A percentile compares a stretch with the other conserved stretches of the same genome.
Evolutionary conservation across 345 rosid genomes (phyloP).

Genomic region (Sonneratia alba): DNA sequence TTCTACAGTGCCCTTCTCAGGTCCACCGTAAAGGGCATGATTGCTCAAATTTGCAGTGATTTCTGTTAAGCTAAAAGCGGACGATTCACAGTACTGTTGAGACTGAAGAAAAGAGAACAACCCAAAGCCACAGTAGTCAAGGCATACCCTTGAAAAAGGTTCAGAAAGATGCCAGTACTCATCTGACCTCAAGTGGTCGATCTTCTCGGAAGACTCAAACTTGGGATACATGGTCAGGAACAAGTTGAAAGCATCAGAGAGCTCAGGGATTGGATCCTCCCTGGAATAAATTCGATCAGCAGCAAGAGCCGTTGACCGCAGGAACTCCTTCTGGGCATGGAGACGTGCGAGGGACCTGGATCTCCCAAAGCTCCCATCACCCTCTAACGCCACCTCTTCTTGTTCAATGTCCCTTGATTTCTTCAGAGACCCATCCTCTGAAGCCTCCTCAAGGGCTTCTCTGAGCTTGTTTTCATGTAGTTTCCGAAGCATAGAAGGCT

Average conservation of each 20-base stretch:
- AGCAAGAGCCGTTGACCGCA: slow-evolving; percentile 66
- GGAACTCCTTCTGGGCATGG: slow-evolving; percentile 68
- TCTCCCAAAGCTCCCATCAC: slow-evolving; percentile 44
- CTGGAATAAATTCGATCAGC: slow-evolving; percentile 42
- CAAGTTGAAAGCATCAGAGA: slow-evolving; percentile 56
- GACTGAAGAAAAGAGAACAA: slow-evolving; percentile 67
- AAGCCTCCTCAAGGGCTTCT: slow-evolving; percentile 89
- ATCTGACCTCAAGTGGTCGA: slow-evolving; percentile 55
- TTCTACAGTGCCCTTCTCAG: slow-evolving; percentile 67
- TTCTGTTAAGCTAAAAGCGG: slow-evolving; percentile 69
- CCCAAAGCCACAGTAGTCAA: slow-evolving; percentile 90
- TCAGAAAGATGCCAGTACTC: slow-evolving; percentile 63
- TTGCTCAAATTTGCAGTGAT: slow-evolving; percentile 82
- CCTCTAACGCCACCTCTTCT: slow-evolving; percentile 11
- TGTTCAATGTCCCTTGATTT: slow-evolving; percentile 64
- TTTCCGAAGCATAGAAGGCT: slow-evolving; percentile 46
- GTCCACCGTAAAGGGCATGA: slow-evolving; percentile 75
- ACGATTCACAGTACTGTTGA: slow-evolving; percentile 58
- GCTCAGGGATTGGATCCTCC: slow-evolving; percentile 46
- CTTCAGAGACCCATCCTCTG: slow-evolving; percentile 66
- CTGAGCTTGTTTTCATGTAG: slow-evolving; percentile 64
- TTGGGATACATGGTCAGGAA: slow-evolving; percentile 78
- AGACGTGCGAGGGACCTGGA: slow-evolving; percentile 84
- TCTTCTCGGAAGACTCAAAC: slow-evolving; percentile 51
- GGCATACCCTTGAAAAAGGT: slow-evolving; percentile 65